Conservation (phyloP, 768 basidiomycete genomes). For the Holtermanniella nyarrowii region DNA sequence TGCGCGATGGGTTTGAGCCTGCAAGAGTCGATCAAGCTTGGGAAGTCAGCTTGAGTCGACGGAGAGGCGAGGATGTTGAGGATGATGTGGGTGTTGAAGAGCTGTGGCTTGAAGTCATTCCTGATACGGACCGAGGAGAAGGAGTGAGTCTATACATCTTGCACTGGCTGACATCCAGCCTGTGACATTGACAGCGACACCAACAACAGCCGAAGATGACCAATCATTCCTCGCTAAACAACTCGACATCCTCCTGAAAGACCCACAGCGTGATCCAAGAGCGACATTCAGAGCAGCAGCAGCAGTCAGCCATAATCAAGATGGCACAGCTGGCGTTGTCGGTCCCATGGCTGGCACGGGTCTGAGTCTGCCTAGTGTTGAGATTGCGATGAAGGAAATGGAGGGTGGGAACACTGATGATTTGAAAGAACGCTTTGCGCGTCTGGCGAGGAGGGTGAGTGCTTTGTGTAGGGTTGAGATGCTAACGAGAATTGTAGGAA, state of each 20-base stretch:
- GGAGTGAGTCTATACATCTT: constrained; percentile 49
- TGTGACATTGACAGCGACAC: background rate
- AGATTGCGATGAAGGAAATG: constrained; percentile 79
- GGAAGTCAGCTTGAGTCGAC: constrained; percentile 20
- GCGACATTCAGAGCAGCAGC: constrained; percentile 67
- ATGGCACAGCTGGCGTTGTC: constrained; percentile 55
- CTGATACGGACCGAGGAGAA: constrained; percentile 54
- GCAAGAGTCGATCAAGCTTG: constrained; percentile 35
- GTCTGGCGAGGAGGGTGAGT: constrained; percentile 23
- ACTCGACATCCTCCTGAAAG: constrained; percentile 83
- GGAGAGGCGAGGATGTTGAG: constrained; percentile 72
- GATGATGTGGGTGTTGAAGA: constrained; percentile 57
- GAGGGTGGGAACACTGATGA: constrained; percentile 46
- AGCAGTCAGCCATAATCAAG: constrained; percentile 30
- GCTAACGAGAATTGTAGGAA: constrained; percentile 8
- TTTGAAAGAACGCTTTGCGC: constrained; percentile 32
- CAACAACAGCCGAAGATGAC: constrained; percentile 68
- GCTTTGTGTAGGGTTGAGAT: background rate
- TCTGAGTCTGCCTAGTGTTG: constrained; percentile 76
- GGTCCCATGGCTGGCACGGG: constrained; percentile 84
- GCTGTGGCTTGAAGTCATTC: constrained; percentile 59
- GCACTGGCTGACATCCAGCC: constrained; percentile 1
- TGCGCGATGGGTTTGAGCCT: constrained; percentile 85
- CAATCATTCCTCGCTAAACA: constrained; percentile 84
- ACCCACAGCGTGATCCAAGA: constrained; percentile 79